phyloP scores from a whole-genome alignment of 352 stramenopile species.

The Pythium folliculosum region DNA sequence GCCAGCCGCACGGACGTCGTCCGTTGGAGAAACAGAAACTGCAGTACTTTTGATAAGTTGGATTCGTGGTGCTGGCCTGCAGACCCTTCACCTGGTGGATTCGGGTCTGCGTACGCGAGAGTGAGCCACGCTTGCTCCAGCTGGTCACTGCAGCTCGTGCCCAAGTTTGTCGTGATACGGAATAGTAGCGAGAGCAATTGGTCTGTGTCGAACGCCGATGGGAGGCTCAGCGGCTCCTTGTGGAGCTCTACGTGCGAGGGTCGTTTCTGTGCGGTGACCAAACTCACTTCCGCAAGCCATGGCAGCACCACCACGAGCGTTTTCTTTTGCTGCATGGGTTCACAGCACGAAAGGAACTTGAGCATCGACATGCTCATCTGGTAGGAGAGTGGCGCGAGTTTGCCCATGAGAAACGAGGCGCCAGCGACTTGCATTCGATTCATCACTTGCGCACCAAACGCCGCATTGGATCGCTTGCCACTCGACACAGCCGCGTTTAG shows the following conservation, averaged over 20 bases:
- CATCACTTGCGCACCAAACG: conserved; percentile 27
- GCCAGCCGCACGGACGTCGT: conserved; percentile 34
- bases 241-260: neutral
- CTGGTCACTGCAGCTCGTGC: conserved; percentile 41
- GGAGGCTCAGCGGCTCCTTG: neutral
- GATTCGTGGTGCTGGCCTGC: conserved; percentile 8
- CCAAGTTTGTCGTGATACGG: conserved; percentile 46
- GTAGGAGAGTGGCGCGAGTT: conserved; percentile 35
- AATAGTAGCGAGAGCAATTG: conserved; percentile 54
- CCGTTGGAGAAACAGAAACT: conserved; percentile 58
- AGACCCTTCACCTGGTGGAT: neutral
- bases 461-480: conserved; percentile 20
- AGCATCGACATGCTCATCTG: conserved; percentile 47
- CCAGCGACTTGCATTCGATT: conserved; percentile 38
- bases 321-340: conserved; percentile 45
- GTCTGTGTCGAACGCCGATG: conserved; percentile 19
- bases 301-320: conserved; percentile 53
- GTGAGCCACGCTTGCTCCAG: conserved; percentile 74
- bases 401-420: conserved; percentile 36
- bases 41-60: conserved; percentile 33
- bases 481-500: conserved; percentile 23
- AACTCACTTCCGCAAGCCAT: conserved; percentile 51
- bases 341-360: conserved; percentile 39
- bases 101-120: conserved; percentile 38
- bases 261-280: neutral